Conservation (phyloP, 139 green algal species). For the Parachlorella kessleri region DNA sequence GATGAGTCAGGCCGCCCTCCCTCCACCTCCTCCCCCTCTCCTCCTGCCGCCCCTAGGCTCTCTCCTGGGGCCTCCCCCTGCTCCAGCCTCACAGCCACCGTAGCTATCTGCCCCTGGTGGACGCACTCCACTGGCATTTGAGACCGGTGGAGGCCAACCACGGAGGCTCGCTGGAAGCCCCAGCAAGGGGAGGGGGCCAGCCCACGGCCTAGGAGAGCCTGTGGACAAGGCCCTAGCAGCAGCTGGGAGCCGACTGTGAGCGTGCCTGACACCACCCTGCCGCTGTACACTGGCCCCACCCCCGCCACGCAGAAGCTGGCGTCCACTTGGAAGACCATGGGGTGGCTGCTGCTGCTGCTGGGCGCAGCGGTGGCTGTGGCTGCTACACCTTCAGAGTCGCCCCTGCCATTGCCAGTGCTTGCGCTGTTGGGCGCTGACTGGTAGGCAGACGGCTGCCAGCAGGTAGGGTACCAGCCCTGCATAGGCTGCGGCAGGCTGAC, state of each 20-base stretch:
- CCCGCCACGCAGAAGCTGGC: conserved; percentile 71
- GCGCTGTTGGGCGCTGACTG: too few species aligned
- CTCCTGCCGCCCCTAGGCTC: background rate
- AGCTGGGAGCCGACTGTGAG: conserved; percentile 66
- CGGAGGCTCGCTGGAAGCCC: too few species aligned
- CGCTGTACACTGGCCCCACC: conserved; percentile 78
- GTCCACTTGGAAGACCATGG: conserved; percentile 79
- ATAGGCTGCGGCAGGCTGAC: too few species aligned
- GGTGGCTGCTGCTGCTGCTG: too few species aligned
- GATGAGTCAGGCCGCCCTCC: too few species aligned
- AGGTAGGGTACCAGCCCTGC: too few species aligned
- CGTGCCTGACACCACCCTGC: conserved; percentile 65
- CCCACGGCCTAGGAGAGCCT: too few species aligned
- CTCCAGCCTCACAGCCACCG: conserved; percentile 44
- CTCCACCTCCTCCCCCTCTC: background rate
- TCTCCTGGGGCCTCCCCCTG: background rate
- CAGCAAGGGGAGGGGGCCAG: too few species aligned
- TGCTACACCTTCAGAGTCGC: too few species aligned
- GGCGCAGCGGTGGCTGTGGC: too few species aligned
- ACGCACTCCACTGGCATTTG: conserved; percentile 66
- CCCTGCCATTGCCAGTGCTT: too few species aligned
- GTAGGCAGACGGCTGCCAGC: too few species aligned
- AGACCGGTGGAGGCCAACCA: conserved; percentile 73
- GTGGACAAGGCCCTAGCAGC: conserved; percentile 65
- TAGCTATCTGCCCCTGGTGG: conserved; percentile 64